These are phyloP conservation scores for Fusarium nurragi DNA, from an alignment of 2,329 filamentous ascomycete species.

Conservation along the genomic window DNA sequence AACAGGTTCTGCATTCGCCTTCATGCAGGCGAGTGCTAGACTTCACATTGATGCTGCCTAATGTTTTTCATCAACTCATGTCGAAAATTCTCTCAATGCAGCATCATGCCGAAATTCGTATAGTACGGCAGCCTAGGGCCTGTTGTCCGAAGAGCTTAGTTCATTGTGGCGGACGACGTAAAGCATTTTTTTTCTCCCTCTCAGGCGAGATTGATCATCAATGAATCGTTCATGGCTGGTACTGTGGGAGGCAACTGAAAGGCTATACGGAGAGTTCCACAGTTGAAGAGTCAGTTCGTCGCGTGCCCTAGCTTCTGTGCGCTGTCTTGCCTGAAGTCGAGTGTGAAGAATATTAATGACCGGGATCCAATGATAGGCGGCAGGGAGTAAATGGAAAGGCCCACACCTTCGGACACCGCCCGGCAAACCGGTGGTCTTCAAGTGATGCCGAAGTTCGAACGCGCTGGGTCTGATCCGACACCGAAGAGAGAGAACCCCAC, in stretches of 20 bases:
- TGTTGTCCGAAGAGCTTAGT: neutral
- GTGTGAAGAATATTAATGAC: neutral
- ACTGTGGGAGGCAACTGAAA: slow-evolving; percentile 7
- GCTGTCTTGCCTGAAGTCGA: slow-evolving; percentile 9
- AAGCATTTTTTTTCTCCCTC: slow-evolving; percentile 17
- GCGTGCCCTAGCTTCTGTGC: slow-evolving; percentile 16
- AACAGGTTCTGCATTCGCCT: neutral
- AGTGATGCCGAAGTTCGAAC: slow-evolving; percentile 15
- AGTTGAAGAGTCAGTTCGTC: slow-evolving; percentile 12
- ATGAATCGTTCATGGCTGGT: slow-evolving; percentile 11
- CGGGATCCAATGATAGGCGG: slow-evolving; percentile 16
- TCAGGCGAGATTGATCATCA: neutral
- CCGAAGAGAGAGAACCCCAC: slow-evolving; percentile 28
- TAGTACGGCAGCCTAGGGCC: neutral
- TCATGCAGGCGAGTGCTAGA: neutral
- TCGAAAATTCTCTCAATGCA: neutral
- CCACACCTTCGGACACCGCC: slow-evolving; percentile 14
- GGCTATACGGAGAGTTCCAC: slow-evolving; percentile 21
- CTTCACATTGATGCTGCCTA: neutral
- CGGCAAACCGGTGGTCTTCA: slow-evolving; percentile 6
- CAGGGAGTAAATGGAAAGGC: slow-evolving; percentile 9
- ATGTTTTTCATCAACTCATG: neutral
- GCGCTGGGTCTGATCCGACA: slow-evolving; percentile 33
- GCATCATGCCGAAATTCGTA: slow-evolving; percentile 2
- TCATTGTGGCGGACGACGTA: slow-evolving; percentile 2